Evolutionary conservation across 2,329 filamentous ascomycete species (phyloP).

Genomic region (Chaetothyriales sp.): DNA sequence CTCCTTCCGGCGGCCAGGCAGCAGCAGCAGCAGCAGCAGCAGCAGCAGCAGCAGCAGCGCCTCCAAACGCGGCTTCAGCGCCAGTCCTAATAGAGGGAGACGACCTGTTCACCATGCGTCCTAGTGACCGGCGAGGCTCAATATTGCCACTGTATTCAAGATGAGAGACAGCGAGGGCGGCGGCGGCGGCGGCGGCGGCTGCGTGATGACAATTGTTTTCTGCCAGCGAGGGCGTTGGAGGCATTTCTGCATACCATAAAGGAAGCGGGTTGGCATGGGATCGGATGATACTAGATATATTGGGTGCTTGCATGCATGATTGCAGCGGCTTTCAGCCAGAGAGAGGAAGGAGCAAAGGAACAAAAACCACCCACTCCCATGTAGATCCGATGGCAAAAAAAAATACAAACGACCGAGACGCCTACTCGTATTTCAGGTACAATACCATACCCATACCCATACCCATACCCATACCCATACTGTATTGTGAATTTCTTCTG

Average conservation of each 20-base stretch:
- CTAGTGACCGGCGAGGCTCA: constrained; percentile 25
- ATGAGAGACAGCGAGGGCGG: constrained; percentile 13
- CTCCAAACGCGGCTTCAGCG: constrained; percentile 33
- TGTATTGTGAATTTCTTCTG: no score
- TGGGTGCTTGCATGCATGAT: not conserved
- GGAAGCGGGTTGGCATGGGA: not conserved
- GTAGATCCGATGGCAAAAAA: no score
- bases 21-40: constrained; percentile 9
- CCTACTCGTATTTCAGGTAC: no score
- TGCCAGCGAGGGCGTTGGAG: constrained; percentile 8
- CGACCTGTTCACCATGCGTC: constrained; percentile 27
- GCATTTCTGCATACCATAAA: not conserved
- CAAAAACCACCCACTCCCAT: no score
- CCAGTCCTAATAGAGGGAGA: constrained; percentile 44
- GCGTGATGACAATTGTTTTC: constrained; percentile 1
- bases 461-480: no score
- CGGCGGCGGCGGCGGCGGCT: not conserved
- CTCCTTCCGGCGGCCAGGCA: constrained; percentile 13
- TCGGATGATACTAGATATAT: not conserved
- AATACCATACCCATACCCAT: no score
- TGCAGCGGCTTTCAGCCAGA: no score
- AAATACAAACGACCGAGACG: no score
- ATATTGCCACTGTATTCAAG: constrained; percentile 32
- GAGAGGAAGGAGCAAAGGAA: no score
- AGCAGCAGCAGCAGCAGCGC: constrained; percentile 8